Evolutionary conservation across 2,329 filamentous ascomycete species (phyloP), one percentile per base, ranked within the genome.

Genomic region (Aspergillus proliferans): DNA sequence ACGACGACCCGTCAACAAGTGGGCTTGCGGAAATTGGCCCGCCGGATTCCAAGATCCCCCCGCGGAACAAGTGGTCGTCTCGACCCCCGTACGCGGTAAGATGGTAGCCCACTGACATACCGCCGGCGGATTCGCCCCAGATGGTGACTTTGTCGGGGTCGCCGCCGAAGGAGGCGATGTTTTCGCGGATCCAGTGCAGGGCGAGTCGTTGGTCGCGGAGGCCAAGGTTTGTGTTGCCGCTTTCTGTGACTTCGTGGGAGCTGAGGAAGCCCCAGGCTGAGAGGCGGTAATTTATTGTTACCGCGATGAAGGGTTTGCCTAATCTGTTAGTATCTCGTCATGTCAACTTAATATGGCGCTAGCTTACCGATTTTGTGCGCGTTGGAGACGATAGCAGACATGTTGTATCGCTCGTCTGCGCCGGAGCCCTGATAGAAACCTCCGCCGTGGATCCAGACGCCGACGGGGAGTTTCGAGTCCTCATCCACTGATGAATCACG

Each of bases 391-490:
- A 85, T 76, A 50, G 76, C 80, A 12, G 77, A 79, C 50, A 83
- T 69, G 57, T 86, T 86, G 61, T 86, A 86, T 47, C 82, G 76
- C 4, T 76, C 70, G 51, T 83, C 79, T 10, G 52, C 67, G 56
- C 55, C 73, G 61, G 61, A 74, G 1, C 82, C 81, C 28, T 71
- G 67, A 46, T 69, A 74, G 4, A 81, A 72, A 2, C 77, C 79
- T 28, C 80, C 80, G 10, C 79, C 73, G 54, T 83, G 80, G 22
- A 86, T 80, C 82, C 82, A 86, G 1, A 82, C 71, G 9, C 72
- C 73, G 6, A 84, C 76, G 0, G 81, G 82, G 2, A 85, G 69
- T 9, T 65, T 71, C 2, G 63, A 61, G 6, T 59, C 56, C 28
- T 63, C 52, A 7, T 69, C 61, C 4, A 74, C 67, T 21, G 58